These are phyloP conservation scores for Backusella sp. DNA, from an alignment of 192 early-diverging fungal genomes.

Conservation along the genomic window DNA sequence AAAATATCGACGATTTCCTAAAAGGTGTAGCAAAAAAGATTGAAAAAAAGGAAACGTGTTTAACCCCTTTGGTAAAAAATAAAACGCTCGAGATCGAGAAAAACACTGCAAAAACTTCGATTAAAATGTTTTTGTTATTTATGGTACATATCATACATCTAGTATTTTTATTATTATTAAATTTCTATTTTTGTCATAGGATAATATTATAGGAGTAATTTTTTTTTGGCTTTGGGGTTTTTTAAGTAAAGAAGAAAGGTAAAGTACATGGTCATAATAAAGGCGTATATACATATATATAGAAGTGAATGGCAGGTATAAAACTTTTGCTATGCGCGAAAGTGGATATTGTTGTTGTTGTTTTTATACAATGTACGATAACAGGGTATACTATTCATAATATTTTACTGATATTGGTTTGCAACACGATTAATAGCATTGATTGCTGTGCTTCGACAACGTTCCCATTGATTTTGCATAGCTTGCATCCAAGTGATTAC, in stretches of 20 bases:
- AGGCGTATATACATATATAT: slow-evolving; percentile 4
- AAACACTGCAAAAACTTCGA: background rate
- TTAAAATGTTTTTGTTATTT: background rate
- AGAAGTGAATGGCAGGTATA: background rate
- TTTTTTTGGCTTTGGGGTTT: background rate
- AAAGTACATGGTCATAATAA: slow-evolving; percentile 5
- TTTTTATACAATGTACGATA: background rate
- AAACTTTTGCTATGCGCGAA: background rate
- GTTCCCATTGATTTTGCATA: slow-evolving; percentile 15
- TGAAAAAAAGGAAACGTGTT: background rate
- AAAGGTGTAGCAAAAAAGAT: background rate
- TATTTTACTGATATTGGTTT: slow-evolving; percentile 11
- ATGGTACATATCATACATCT: slow-evolving; percentile 1
- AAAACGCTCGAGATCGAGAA: slow-evolving; percentile 2
- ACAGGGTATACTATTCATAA: background rate
- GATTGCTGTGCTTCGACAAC: slow-evolving; percentile 14
- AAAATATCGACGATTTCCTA: slow-evolving; percentile 1
- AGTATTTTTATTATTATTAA: background rate
- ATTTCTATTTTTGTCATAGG: slow-evolving; percentile 3
- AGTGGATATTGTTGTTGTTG: background rate
- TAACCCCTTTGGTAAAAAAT: background rate
- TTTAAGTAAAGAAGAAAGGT: background rate
- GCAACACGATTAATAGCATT: slow-evolving; percentile 11
- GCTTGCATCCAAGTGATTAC: slow-evolving; percentile 14
- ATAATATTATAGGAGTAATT: background rate